phyloP scores from a whole-genome alignment of 176 grass and related monocot species.

The Musa itinerans region DNA sequence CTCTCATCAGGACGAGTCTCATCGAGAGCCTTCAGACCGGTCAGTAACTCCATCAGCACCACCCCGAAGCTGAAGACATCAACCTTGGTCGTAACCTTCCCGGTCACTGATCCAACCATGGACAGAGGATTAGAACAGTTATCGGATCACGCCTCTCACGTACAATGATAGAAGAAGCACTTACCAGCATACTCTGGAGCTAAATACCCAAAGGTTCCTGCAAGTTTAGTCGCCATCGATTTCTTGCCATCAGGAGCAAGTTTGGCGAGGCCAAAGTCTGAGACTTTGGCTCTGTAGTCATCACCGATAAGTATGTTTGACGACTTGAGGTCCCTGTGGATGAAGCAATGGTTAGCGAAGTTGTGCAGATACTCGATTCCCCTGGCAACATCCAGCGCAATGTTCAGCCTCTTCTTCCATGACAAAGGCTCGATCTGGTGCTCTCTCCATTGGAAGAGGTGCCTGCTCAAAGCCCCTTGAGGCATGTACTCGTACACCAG shows the following conservation, averaged over 20 bases:
- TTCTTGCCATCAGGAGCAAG: slow-evolving; percentile 68
- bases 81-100: too few species aligned
- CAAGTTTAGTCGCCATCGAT: slow-evolving; percentile 75
- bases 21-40: slow-evolving; percentile 62
- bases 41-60: slow-evolving; percentile 56
- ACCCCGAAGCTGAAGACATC: too few species aligned
- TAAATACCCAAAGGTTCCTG: slow-evolving; percentile 85
- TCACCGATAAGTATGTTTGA: too few species aligned
- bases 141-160: too few species aligned
- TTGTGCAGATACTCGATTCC: too few species aligned
- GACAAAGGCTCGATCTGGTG: slow-evolving; percentile 59
- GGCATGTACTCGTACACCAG: too few species aligned
- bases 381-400: too few species aligned
- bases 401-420: too few species aligned
- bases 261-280: slow-evolving; percentile 76
- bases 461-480: too few species aligned
- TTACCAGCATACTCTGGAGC: not conserved
- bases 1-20: slow-evolving; percentile 63
- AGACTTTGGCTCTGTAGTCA: slow-evolving; percentile 51
- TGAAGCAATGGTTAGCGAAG: too few species aligned
- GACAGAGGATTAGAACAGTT: not conserved
- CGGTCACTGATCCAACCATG: slow-evolving; percentile 38
- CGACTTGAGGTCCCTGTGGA: too few species aligned
- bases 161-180: not conserved
- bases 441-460: too few species aligned